Base-by-base conservation (phyloP, 208 protist genomes). In the Borovskyia barvae region DNA sequence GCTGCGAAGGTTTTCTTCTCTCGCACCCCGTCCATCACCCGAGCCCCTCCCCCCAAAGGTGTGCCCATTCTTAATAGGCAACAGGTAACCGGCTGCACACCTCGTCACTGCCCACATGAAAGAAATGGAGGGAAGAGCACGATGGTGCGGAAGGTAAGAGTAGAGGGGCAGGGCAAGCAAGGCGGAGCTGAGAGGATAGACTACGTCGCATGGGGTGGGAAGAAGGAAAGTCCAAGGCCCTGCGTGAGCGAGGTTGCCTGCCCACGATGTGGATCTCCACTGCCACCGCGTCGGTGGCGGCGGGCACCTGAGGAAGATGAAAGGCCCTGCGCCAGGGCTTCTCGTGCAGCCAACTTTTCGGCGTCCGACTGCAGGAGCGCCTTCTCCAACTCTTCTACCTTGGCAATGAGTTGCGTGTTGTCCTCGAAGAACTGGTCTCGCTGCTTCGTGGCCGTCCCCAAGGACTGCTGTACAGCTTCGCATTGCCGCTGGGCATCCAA, bases 271-370 rank as follows among this genome's bases (percentile, higher is more conserved):
- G 55, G 64, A 11, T 64, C 64, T 0, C 39, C 32, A 45, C 53
- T 49, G 3, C 48, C 56, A 28, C 58, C 43, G 20, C 58, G 35
- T 46, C 45, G 35, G 15, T 53, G 54, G 8, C 62, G 59, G 1
- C 51, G 25, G 12, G 29, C 41, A 5, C 50, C 40, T 20, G 62
- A 64, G 5, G 72, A 72, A 0, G 59, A 47, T 7, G 52, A 62
- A 35, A 77, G 61, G n/a, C 79, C 83, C 28, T 90, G 80, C 9
- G 75, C 67, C 26, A 92, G 74, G 1, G 80, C 77, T 33, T 75
- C 69, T 19, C 75, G 66, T 12, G 78, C 85, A 42, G 71, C 72
- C n/a, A 66, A 67, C 35, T 83, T 78, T 56, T 88, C 80, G 43
- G 66, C 66, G 49, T 90, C 77, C 8, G 78, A 65, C 65, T 73